Conservation (phyloP, 78 protist species). For the Chrysochromulina parva region DNA sequence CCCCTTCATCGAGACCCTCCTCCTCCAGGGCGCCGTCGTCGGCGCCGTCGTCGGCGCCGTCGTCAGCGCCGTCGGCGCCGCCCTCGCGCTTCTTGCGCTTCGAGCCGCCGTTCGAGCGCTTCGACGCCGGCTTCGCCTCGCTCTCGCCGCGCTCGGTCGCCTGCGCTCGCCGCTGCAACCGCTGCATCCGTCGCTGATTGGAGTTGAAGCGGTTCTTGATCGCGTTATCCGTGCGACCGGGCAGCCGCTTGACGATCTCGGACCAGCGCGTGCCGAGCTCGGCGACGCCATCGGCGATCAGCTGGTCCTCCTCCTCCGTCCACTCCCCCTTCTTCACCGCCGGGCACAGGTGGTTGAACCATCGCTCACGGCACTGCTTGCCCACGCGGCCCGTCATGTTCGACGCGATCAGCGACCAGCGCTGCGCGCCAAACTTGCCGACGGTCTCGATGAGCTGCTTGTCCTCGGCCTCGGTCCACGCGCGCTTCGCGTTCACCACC, state of each 20-base stretch:
- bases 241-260: conserved; percentile 19
- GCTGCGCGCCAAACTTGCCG: conserved; percentile 17
- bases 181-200: neutral
- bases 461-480: conserved; percentile 37
- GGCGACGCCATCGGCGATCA: neutral
- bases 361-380: conserved; percentile 52
- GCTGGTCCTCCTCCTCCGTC: neutral
- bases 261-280: conserved; percentile 18
- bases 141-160: neutral
- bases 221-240: conserved; percentile 18
- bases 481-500: conserved; percentile 18
- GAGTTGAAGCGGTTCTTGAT: conserved; percentile 22
- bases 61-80: neutral
- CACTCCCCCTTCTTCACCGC: conserved; percentile 28
- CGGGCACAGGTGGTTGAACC: conserved; percentile 51
- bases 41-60: neutral
- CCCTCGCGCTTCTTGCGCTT: neutral
- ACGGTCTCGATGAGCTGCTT: neutral
- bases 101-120: neutral
- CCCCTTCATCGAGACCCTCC: too few relatives aligned
- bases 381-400: conserved; percentile 29
- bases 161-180: neutral
- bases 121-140: neutral
- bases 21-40: neutral
- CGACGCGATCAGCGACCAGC: conserved; percentile 32